These are phyloP conservation scores for Lophiostoma macrostomum DNA, from an alignment of 495 filamentous ascomycete species.

Conservation along the genomic window DNA sequence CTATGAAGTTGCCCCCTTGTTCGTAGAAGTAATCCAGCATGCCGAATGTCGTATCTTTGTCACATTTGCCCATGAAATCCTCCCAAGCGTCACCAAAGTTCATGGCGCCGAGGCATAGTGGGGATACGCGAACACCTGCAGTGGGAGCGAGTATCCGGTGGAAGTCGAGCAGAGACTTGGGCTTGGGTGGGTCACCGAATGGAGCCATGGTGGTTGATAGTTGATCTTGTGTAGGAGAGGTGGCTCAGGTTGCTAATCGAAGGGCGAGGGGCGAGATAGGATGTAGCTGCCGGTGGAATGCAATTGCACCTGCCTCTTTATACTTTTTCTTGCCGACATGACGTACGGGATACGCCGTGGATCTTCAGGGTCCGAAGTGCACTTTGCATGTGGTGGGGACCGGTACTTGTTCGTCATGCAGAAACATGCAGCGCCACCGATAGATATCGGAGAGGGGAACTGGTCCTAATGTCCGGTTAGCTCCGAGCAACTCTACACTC, in stretches of 20 bases:
- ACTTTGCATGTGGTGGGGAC: too few species aligned
- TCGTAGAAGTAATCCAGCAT: slow-evolving; percentile 67
- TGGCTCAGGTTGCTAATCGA: neutral
- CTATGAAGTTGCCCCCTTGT: slow-evolving; percentile 74
- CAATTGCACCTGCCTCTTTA: too few species aligned
- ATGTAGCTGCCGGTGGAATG: too few species aligned
- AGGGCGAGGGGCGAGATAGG: neutral
- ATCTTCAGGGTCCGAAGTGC: too few species aligned
- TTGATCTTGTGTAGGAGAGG: neutral
- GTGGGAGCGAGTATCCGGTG: slow-evolving; percentile 52
- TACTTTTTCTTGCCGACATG: too few species aligned
- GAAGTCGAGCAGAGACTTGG: slow-evolving; percentile 24
- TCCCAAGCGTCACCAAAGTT: slow-evolving; percentile 57
- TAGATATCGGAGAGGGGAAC: too few species aligned
- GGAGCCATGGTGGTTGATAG: neutral
- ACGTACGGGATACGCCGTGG: too few species aligned
- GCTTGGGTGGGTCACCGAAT: neutral
- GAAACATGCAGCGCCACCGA: too few species aligned
- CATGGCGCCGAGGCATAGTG: slow-evolving; percentile 61
- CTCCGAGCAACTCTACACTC: too few species aligned
- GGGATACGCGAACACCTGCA: slow-evolving; percentile 59
- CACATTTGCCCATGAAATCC: slow-evolving; percentile 54
- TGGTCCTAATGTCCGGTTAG: too few species aligned
- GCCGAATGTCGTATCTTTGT: slow-evolving; percentile 56
- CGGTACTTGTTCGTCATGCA: too few species aligned